Percentiles rank a stretch among this genome's conserved stretches.
Conservation (phyloP, 2,329 filamentous ascomycete species). For the Trichoderma brevicompactum region DNA sequence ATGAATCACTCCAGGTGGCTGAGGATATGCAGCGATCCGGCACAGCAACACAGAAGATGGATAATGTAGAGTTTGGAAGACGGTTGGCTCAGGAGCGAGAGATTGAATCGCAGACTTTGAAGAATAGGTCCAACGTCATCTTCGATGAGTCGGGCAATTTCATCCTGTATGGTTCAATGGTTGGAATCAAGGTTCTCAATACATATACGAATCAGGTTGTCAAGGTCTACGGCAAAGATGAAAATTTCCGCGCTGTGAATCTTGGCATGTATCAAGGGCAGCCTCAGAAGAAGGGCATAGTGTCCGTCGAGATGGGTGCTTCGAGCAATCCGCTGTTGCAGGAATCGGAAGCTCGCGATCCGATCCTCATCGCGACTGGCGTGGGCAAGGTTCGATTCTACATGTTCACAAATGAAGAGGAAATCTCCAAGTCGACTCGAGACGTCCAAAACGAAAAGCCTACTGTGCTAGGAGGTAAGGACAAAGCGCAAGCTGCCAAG, state of each 20-base stretch:
- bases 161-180: constrained; percentile 88
- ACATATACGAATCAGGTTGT: constrained; percentile 92
- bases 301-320: constrained; percentile 96
- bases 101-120: constrained; percentile 70
- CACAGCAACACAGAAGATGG: constrained; percentile 77
- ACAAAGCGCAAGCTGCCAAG: constrained; percentile 57
- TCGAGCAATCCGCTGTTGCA: constrained; percentile 90
- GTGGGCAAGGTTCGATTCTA: constrained; percentile 92
- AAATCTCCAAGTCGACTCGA: constrained; percentile 79
- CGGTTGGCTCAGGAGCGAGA: constrained; percentile 85
- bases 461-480: constrained; percentile 62
- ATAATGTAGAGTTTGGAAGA: constrained; percentile 89
- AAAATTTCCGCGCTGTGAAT: constrained; percentile 82
- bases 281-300: constrained; percentile 89
- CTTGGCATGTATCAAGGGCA: constrained; percentile 91
- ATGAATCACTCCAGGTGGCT: constrained; percentile 87
- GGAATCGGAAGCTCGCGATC: constrained; percentile 88
- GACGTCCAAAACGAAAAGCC: constrained; percentile 97
- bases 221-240: constrained; percentile 87
- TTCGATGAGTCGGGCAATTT: constrained; percentile 98
- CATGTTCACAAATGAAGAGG: constrained; percentile 93
- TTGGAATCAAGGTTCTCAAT: constrained; percentile 94
- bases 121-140: constrained; percentile 78
- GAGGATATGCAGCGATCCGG: constrained; percentile 97
- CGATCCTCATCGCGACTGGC: constrained; percentile 83